phyloP scores from a whole-genome alignment of 1,284 basidiomycete genomes.

The Puccinia polysora region DNA sequence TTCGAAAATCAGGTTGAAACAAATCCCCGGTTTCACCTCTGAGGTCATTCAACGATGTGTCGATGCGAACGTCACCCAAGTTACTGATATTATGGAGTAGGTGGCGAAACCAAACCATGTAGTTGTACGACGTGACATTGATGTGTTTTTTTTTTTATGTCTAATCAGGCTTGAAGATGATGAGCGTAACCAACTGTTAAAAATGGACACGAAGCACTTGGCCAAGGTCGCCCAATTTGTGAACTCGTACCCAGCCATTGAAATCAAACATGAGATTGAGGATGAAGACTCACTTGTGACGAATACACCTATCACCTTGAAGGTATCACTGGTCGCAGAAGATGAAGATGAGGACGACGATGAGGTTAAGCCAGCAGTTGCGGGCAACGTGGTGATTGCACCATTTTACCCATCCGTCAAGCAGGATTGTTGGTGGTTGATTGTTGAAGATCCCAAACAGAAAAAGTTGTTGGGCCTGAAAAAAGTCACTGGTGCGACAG shows the following conservation, averaged over 20 bases:
- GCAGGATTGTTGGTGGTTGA: constrained; percentile 95
- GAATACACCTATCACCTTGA: constrained; percentile 72
- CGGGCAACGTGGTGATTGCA: constrained; percentile 75
- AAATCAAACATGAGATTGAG: constrained; percentile 74
- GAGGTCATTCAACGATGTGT: constrained; percentile 73
- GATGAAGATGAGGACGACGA: constrained; percentile 71
- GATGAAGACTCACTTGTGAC: constrained; percentile 75
- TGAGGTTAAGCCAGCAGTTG: constrained; percentile 52
- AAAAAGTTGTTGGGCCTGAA: constrained; percentile 77
- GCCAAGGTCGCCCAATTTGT: constrained; percentile 81
- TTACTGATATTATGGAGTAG: constrained; percentile 88
- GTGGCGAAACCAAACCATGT: background rate
- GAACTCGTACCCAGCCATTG: constrained; percentile 87
- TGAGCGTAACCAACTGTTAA: constrained; percentile 71
- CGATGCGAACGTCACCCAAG: constrained; percentile 70
- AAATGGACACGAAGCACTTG: constrained; percentile 82
- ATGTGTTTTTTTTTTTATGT: background rate
- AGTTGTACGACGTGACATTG: too few relatives aligned
- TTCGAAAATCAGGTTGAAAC: constrained; percentile 28
- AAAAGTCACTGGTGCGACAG: constrained; percentile 79
- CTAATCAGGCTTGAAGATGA: constrained; percentile 69
- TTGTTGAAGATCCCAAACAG: constrained; percentile 73
- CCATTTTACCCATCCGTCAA: constrained; percentile 87
- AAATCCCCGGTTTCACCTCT: constrained; percentile 42
- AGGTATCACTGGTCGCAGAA: constrained; percentile 74